Percentiles rank a stretch among this genome's conserved stretches.
These are phyloP conservation scores for Huiozyma sinensis DNA, from an alignment of 805 yeast species.

Conservation along the genomic window DNA sequence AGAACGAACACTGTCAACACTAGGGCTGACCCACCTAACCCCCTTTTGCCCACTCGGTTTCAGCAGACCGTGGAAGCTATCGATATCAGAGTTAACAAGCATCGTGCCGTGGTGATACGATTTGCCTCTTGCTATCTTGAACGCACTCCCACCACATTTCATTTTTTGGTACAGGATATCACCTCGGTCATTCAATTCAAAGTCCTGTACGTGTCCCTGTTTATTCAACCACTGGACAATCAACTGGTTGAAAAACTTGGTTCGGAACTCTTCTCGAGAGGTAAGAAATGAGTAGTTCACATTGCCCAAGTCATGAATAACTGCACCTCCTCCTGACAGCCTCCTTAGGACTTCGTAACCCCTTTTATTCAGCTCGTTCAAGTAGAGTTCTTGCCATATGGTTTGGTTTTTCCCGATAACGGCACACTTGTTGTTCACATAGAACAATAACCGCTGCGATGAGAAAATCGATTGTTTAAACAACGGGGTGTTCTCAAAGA, in stretches of 20 bases:
- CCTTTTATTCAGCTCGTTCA: slow-evolving; percentile 40
- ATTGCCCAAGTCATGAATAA: slow-evolving; percentile 87
- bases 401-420: slow-evolving; percentile 94
- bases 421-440: slow-evolving; percentile 74
- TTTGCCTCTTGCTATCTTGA: slow-evolving; percentile 67
- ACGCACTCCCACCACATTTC: slow-evolving; percentile 91
- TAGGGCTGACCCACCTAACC: slow-evolving; percentile 35
- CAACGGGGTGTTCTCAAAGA: slow-evolving; percentile 54
- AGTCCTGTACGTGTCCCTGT: slow-evolving; percentile 8
- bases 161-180: slow-evolving; percentile 51
- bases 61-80: slow-evolving; percentile 49
- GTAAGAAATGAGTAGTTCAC: slow-evolving; percentile 77
- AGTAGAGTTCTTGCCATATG: slow-evolving; percentile 78
- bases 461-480: slow-evolving; percentile 10
- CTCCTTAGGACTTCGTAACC: slow-evolving; percentile 66
- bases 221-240: slow-evolving; percentile 30
- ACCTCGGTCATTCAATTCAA: slow-evolving; percentile 61
- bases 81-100: slow-evolving; percentile 60
- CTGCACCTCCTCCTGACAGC: slow-evolving; percentile 92
- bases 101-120: slow-evolving; percentile 95
- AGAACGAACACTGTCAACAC: slow-evolving; percentile 71
- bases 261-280: slow-evolving; percentile 50
- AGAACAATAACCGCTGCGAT: slow-evolving; percentile 53
- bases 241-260: slow-evolving; percentile 42
- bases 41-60: slow-evolving; percentile 36